A percentile compares a stretch with the other conserved stretches of the same genome.
Conservation (phyloP, 139 green algal species). For the Parachlorella kessleri region DNA sequence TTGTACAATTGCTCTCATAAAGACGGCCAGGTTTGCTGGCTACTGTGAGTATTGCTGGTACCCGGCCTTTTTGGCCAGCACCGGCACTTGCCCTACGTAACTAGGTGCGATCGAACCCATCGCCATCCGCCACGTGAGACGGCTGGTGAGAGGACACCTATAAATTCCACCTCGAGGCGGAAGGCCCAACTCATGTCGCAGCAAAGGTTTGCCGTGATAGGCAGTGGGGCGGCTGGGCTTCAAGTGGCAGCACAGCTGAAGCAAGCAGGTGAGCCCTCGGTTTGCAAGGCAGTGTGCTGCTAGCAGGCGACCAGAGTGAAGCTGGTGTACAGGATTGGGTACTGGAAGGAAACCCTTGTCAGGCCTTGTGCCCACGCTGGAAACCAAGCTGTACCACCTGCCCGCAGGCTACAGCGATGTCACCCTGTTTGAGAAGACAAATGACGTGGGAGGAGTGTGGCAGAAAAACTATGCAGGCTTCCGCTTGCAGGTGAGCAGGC, state of each 20-base stretch:
- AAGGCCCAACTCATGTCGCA: too few relatives aligned
- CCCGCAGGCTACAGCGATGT: neutral
- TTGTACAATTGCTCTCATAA: too few relatives aligned
- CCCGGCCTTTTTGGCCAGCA: too few relatives aligned
- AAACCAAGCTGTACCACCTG: neutral
- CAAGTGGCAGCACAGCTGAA: slow-evolving; percentile 1
- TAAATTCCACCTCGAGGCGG: too few relatives aligned
- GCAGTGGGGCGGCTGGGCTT: slow-evolving; percentile 2
- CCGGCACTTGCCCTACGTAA: too few relatives aligned
- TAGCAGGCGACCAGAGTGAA: neutral
- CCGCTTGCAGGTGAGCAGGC: slow-evolving; percentile 1
- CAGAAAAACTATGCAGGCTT: slow-evolving; percentile 16
- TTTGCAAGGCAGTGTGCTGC: neutral
- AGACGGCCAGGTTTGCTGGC: too few relatives aligned
- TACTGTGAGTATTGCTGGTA: too few relatives aligned
- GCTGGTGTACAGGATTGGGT: neutral
- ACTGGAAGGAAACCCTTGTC: neutral
- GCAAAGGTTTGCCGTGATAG: slow-evolving; percentile 1
- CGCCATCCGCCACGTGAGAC: too few relatives aligned
- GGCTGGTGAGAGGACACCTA: too few relatives aligned
- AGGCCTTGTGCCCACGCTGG: too few relatives aligned
- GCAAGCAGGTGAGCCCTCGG: slow-evolving; percentile 1
- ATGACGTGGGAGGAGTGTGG: slow-evolving; percentile 17
- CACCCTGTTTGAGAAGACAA: neutral
- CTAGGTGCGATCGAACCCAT: too few relatives aligned